Evolutionary conservation across 1,284 basidiomycete genomes (phyloP).

Genomic region (Inonotus hispidus): DNA sequence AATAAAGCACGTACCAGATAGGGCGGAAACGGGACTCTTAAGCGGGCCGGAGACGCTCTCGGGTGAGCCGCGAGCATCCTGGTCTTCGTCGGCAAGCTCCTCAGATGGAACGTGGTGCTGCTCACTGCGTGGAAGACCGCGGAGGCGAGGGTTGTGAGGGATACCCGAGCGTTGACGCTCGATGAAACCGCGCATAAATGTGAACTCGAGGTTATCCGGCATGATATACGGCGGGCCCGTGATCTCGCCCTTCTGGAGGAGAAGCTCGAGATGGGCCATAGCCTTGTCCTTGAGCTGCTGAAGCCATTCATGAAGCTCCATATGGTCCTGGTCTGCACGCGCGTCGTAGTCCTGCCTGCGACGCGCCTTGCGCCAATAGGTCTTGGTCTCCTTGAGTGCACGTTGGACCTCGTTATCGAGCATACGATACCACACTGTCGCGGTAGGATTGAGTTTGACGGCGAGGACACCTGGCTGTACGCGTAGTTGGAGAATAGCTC

Average conservation of each 20-base stretch:
- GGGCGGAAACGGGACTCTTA: conserved; percentile 13
- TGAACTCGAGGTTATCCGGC: conserved; percentile 69
- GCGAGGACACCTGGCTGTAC: conserved; percentile 75
- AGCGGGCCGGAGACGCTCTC: conserved; percentile 12
- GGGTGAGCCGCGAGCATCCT: conserved; percentile 13
- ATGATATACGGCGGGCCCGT: conserved; percentile 55
- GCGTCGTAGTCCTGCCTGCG: conserved; percentile 77
- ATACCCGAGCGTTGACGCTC: conserved; percentile 62
- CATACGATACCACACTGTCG: conserved; percentile 73
- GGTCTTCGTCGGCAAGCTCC: conserved; percentile 14
- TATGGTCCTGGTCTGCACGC: conserved; percentile 76
- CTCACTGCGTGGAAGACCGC: conserved; percentile 32
- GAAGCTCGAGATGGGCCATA: conserved; percentile 74
- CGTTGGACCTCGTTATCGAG: conserved; percentile 71
- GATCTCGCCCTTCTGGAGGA: conserved; percentile 81
- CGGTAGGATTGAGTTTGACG: conserved; percentile 62
- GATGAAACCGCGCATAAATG: conserved; percentile 73
- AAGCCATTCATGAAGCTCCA: conserved; percentile 79
- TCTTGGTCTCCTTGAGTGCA: conserved; percentile 75
- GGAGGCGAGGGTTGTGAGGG: conserved; percentile 71
- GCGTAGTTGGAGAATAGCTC: conserved; percentile 64
- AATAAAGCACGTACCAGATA: background rate
- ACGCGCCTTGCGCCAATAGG: conserved; percentile 72
- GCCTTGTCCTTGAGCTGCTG: conserved; percentile 81
- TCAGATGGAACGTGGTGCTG: conserved; percentile 33